phyloP scores from a whole-genome alignment of 805 yeast genomes.

The Monosporozyma aquatica region DNA sequence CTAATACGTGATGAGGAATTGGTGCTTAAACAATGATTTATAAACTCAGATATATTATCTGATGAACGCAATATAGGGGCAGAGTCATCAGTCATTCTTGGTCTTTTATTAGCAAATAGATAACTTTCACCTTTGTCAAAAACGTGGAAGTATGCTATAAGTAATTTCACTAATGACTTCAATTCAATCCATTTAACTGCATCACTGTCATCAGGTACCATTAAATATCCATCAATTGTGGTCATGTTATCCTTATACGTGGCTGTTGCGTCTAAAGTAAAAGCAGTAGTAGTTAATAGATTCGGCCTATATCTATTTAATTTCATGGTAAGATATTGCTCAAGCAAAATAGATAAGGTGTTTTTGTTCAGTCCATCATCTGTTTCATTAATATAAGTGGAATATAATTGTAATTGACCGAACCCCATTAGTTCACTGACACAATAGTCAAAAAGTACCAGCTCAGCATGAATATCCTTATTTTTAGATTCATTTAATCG shows the following conservation, averaged over 20 bases:
- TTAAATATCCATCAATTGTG: slow-evolving; percentile 12
- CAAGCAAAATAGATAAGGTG: neutral
- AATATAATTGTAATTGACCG: slow-evolving; percentile 17
- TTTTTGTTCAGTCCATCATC: neutral
- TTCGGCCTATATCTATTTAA: slow-evolving; percentile 11
- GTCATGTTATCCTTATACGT: slow-evolving; percentile 1
- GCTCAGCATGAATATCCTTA: slow-evolving; percentile 36
- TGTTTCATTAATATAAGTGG: slow-evolving; percentile 6
- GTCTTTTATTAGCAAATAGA: slow-evolving; percentile 17
- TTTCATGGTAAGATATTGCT: slow-evolving; percentile 14
- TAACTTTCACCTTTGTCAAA: slow-evolving; percentile 1
- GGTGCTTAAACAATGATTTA: slow-evolving; percentile 12
- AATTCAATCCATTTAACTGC: slow-evolving; percentile 16
- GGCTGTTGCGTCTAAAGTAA: neutral
- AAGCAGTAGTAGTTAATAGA: neutral
- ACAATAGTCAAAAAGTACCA: slow-evolving; percentile 39
- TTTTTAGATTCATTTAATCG: slow-evolving; percentile 35
- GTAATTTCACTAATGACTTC: slow-evolving; percentile 12
- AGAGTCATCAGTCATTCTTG: slow-evolving; percentile 10
- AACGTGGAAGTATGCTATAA: slow-evolving; percentile 11
- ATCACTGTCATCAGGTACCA: slow-evolving; percentile 8
- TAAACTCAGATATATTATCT: slow-evolving; percentile 11
- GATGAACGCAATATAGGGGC: slow-evolving; percentile 12
- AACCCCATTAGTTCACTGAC: slow-evolving; percentile 33
- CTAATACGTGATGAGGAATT: slow-evolving; percentile 4